Conservation (phyloP, 768 basidiomycete genomes). For the Mrakia gelida region DNA sequence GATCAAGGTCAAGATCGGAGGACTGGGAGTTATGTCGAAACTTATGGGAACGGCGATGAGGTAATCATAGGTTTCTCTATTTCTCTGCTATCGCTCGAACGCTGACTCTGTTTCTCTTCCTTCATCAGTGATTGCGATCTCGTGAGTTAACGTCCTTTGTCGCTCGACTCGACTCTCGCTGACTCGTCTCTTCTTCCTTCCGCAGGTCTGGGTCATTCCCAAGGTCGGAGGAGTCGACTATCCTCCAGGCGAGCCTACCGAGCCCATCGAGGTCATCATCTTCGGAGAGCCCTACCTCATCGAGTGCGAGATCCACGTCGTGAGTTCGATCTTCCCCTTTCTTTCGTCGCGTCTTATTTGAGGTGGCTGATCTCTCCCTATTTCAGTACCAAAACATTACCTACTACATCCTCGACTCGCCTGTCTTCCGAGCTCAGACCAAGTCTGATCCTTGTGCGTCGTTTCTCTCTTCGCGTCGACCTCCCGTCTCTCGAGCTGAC, state of each 20-base stretch:
- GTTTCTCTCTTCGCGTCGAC: background rate
- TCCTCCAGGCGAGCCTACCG: slow-evolving; percentile 81
- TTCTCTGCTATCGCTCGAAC: background rate
- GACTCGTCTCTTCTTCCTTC: background rate
- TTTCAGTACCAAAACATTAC: slow-evolving; percentile 63
- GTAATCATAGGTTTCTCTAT: too few species aligned
- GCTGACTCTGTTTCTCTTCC: too few species aligned
- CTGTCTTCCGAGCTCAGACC: slow-evolving; percentile 98
- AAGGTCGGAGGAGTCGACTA: slow-evolving; percentile 94
- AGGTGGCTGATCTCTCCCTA: background rate
- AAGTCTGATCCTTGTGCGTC: slow-evolving; percentile 72
- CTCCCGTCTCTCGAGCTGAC: background rate
- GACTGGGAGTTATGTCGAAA: slow-evolving; percentile 94
- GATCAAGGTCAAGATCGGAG: slow-evolving; percentile 76
- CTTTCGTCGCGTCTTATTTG: slow-evolving; percentile 38
- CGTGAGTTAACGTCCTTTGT: too few species aligned
- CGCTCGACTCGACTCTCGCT: background rate
- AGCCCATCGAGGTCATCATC: slow-evolving; percentile 93
- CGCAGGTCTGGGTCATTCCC: slow-evolving; percentile 80
- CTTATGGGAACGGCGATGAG: slow-evolving; percentile 71
- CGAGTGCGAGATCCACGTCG: slow-evolving; percentile 80
- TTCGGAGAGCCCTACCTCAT: slow-evolving; percentile 94
- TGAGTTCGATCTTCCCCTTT: background rate
- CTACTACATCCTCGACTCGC: slow-evolving; percentile 86
- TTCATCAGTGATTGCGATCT: too few species aligned